Base-by-base conservation (phyloP, 345 rosid genomes). In the Citropsis articulata region DNA sequence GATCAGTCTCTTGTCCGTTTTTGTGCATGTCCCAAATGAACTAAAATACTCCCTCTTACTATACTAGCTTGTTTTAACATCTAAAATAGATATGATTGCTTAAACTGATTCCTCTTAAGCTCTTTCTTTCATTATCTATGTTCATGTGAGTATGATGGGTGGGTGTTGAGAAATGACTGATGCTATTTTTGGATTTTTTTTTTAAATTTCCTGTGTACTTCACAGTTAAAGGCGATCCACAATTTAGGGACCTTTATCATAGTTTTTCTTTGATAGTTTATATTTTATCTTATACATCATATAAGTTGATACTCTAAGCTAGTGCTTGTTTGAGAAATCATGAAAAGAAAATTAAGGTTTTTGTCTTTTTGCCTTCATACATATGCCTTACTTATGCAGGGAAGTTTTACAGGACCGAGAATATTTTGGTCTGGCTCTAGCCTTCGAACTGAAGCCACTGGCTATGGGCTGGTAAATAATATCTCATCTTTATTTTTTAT, bases 391-490 rank as follows among this genome's bases (percentile, higher is more conserved):
- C 93, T 89, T 89, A 83, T 92, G 97, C 97, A 96, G 98, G 99
- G 99, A 89, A 96, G 98, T 90, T 96, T 90, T 90, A 88, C 97
- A 87, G 98, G 98, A 82, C 98, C 99, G 33, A 88, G 94, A 82
- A 90, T 90, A 88, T 94, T 89, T 82, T 96, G 98, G 98, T 92
- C 99, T 65, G 98, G 98, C 71, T 96, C 98, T 83, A 96, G 98
- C 83, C 99, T 96, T 66, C 95, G 98, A 81, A 96, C 99, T 77
- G 99, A 96, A 90, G 99, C 98, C 78, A 92, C 98, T 83, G 99
- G 98, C 85, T 96, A 96, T 86, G 99, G 98, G 33, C 91, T 96
- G 97, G 99, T 96, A 92, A 88, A 71, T 70, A 76, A 55, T 59
- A 2, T 81, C 53, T 67, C 59, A 68, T 61, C 70, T 48, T 71